Evolutionary conservation across 208 protist species (phyloP), one percentile per base, ranked within the genome.

Genomic region (Porcisia deanei): DNA sequence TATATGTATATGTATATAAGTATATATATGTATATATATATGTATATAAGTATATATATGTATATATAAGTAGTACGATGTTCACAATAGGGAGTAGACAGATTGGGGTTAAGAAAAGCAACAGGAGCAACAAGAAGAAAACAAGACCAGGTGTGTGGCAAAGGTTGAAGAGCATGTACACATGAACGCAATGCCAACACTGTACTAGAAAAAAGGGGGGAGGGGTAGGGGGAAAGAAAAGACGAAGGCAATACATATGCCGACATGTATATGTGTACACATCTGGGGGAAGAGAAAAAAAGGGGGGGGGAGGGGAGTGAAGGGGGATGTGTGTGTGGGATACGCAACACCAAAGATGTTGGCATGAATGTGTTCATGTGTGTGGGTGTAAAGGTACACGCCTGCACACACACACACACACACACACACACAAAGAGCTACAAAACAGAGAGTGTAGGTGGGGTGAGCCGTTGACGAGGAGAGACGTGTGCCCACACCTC

Each of bases 31-130:
- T 4, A 73, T 39, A 70, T 30, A 39, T 7, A 75, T 22, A 58
- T 3, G 66, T 71, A 61, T 77, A 43, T 69, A 69, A 53, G 52
- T 67, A 53, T 77, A 43, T 69, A 69, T 69, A 67, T 67, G 25
- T 49, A 67, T 52, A 67, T 34, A 25, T 49, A 61, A 3, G 34
- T 37, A 30, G 30, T 30, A 30, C 30, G 49, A 25, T 39, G 57
- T 39, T 4, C 10, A 34, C 22, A 61, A 34, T 22, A 61, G 57
- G 57, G 57, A 16, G 22, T 10, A 30, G 61, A 14, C 37, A 66
- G 39, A 39, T 16, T 12, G 9, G 30, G 34, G 14, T 8, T 60
- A 30, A 60, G 57, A 60, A 3, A 20, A 22, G 57, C 7, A 8
- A 22, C 18, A 12, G 45, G 37, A 39, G 30, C 39, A 2, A 67